Percentiles rank a stretch among this genome's conserved stretches.
These are phyloP conservation scores for Cichorium intybus DNA, from an alignment of 140 eudicot genomes.

Conservation along the genomic window DNA sequence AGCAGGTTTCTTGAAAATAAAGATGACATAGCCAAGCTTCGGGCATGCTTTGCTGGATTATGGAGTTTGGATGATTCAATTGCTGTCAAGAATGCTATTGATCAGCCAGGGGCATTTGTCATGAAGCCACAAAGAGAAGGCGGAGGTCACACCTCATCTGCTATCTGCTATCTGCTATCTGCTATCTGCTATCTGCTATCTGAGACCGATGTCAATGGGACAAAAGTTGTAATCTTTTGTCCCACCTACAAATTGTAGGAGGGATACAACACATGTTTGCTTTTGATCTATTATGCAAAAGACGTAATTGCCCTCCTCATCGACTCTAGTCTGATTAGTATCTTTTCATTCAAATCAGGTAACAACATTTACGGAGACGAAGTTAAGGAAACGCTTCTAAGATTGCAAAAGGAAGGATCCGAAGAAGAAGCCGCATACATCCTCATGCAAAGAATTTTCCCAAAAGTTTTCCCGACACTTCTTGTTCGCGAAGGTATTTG, in stretches of 20 bases:
- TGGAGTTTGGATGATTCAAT: constrained; percentile 89
- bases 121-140: constrained; percentile 99
- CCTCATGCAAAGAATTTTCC: constrained; percentile 96
- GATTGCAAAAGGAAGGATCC: constrained; percentile 63
- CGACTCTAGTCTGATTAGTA: neutral
- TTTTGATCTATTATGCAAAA: no score
- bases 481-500: constrained; percentile 68
- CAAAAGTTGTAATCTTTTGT: no score
- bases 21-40: constrained; percentile 73
- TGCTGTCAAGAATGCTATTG: constrained; percentile 74
- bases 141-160: constrained; percentile 54
- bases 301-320: neutral
- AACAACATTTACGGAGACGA: constrained; percentile 91
- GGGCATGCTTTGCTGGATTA: constrained; percentile 89
- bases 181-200: neutral
- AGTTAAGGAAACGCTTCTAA: constrained; percentile 55
- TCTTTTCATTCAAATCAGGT: constrained; percentile 40
- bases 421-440: constrained; percentile 96
- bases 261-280: no score
- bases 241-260: no score
- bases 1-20: constrained; percentile 83
- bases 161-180: neutral
- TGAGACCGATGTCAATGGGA: no score
- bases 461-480: constrained; percentile 59
- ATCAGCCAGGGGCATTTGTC: constrained; percentile 72